These are phyloP conservation scores for Termitomyces sp. DNA, from an alignment of 768 basidiomycete genomes.

Conservation along the genomic window DNA sequence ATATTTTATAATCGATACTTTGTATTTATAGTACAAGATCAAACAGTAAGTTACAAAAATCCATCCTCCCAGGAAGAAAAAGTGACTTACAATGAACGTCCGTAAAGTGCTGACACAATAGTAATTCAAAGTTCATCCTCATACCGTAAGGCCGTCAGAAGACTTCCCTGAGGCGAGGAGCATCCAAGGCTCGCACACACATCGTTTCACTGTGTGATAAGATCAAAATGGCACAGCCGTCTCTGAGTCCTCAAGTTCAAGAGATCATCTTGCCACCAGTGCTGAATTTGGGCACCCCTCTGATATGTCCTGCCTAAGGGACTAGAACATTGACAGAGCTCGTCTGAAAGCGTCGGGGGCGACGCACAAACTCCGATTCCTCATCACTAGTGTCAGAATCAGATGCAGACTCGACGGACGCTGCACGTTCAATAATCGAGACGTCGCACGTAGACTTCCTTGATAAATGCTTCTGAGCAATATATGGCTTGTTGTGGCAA, in stretches of 20 bases:
- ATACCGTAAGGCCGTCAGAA: neutral
- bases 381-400: slow-evolving; percentile 1
- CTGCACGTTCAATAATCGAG: slow-evolving; percentile 14
- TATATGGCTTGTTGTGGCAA: neutral
- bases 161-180: neutral
- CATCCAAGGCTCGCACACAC: neutral
- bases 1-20: too few relatives aligned
- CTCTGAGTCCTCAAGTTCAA: neutral
- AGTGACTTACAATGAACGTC: neutral
- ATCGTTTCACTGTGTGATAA: neutral
- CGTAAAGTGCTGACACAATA: neutral
- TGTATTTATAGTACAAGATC: neutral
- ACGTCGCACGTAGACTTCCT: slow-evolving; percentile 2
- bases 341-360: neutral
- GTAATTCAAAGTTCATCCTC: neutral
- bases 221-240: neutral
- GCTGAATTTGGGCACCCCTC: neutral
- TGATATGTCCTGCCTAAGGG: too few relatives aligned
- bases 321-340: too few relatives aligned
- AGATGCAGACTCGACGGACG: slow-evolving; percentile 7
- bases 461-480: too few relatives aligned
- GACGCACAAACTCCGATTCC: neutral
- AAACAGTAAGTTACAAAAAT: neutral
- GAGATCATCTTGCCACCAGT: neutral
- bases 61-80: neutral